Conservation (phyloP, 225 moss, liverwort and hornwort species). For the Sphagnum tenellum region DNA sequence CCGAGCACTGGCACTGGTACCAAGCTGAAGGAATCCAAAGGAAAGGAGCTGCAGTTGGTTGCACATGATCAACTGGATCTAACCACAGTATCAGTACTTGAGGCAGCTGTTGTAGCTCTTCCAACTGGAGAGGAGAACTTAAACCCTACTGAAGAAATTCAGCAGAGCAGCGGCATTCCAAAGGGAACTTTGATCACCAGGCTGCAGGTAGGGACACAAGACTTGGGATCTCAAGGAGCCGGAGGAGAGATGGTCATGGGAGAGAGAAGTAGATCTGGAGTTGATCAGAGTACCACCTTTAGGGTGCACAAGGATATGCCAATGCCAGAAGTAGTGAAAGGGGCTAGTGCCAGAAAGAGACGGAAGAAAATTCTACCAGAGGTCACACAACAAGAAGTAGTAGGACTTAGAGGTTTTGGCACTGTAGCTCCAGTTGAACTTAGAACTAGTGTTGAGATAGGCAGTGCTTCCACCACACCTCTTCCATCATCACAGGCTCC, state of each 20-base stretch:
- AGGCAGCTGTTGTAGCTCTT: conserved; percentile 3
- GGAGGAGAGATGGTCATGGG: background rate
- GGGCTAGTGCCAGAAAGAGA: background rate
- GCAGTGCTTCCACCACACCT: background rate
- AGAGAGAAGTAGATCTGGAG: background rate
- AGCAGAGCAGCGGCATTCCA: background rate
- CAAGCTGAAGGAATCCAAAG: conserved; percentile 11
- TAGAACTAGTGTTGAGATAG: background rate
- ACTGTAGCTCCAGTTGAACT: background rate
- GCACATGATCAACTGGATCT: background rate
- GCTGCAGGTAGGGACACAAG: background rate
- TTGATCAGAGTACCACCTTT: too few species aligned
- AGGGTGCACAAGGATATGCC: too few species aligned
- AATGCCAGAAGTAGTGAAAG: too few species aligned
- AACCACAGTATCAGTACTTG: background rate
- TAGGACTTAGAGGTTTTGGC: background rate
- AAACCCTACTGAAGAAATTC: background rate
- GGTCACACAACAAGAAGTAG: conserved; percentile 4
- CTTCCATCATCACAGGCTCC: background rate
- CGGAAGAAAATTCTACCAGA: background rate
- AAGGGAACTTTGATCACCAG: background rate
- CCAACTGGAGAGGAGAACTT: background rate
- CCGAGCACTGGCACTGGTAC: background rate
- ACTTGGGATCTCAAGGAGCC: background rate
- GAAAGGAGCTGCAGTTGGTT: background rate